These are phyloP conservation scores for Fraxinus platypoda DNA, from an alignment of 305 asterid genomes.

Conservation along the genomic window DNA sequence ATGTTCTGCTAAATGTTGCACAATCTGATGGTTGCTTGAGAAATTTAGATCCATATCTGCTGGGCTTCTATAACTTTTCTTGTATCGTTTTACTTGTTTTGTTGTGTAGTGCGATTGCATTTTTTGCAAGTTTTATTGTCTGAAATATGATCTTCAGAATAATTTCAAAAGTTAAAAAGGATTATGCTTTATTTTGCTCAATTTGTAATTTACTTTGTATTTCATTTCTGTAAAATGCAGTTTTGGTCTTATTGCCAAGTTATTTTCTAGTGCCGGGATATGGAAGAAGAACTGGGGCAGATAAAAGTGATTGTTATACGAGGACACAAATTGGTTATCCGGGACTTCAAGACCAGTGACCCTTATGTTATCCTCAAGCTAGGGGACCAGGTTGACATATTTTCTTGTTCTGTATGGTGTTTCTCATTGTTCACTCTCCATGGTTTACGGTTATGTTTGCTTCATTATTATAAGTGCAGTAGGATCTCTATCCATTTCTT, in stretches of 20 bases:
- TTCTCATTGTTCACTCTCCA: background rate
- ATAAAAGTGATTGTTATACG: conserved; percentile 37
- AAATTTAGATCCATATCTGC: background rate
- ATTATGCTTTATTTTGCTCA: background rate
- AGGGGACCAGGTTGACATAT: conserved; percentile 36
- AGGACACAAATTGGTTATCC: conserved; percentile 41
- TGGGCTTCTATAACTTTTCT: background rate
- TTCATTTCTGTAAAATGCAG: conserved; percentile 22
- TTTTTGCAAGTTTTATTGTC: background rate
- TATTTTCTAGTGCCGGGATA: conserved; percentile 12
- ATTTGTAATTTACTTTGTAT: background rate
- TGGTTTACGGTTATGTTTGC: background rate
- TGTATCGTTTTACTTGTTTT: background rate
- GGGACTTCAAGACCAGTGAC: conserved; percentile 52
- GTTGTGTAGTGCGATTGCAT: background rate
- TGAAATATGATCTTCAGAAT: background rate
- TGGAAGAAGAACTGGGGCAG: conserved; percentile 38
- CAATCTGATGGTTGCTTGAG: background rate
- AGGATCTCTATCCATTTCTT: background rate
- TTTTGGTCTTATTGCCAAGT: background rate
- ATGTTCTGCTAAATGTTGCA: background rate
- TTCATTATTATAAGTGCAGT: background rate
- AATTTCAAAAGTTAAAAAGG: background rate
- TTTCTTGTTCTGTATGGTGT: background rate
- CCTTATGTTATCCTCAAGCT: conserved; percentile 51